Evolutionary conservation across 805 yeast species (phyloP), one percentile per base, ranked within the genome.

Genomic region (Saturnispora bothae): DNA sequence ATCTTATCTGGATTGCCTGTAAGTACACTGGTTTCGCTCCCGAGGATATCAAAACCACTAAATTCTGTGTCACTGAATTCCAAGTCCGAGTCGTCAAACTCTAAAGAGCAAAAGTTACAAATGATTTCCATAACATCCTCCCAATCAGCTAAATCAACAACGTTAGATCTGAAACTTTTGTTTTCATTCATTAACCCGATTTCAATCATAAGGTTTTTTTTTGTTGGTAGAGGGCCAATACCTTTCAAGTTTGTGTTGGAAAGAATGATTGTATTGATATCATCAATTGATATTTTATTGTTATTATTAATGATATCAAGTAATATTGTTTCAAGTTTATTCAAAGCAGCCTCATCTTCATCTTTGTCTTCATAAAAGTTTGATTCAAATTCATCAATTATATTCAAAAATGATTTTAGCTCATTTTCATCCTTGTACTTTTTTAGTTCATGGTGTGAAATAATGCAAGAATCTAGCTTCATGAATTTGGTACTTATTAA

Each of bases 111-210:
- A 12, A 40, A 36, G 5, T 42, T 41, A 37, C 63, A 60, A 4
- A 60, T 49, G 2, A 51, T 52, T 30, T 60, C 64, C 64, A 60
- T 60, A 1, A 51, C 55, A 31, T 59, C 61, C 20, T 56, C 59
- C 64, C 64, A 60, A 12, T 47, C 44, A 3, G 59, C 48, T 17
- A 56, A 44, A 36, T 48, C 48, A 14, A 43, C 40, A 5, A 57
- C 46, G 28, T 47, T 44, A 3, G 31, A 26, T 22, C 50, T 32
- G 18, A 41, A 40, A 25, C 40, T 45, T 10, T 34, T 41, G 5
- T 34, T 25, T 4, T 34, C 27, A 7, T 33, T 13, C 6, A 41
- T 43, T 2, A 56, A 40, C 17, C 55, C 48, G 8, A 59, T 43
- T 39, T 59, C 62, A 30, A 58, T 45, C 10, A 51, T 32, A 4